Evolutionary conservation across 805 yeast genomes (phyloP).

Genomic region (Saccharomycopsis babjevae): DNA sequence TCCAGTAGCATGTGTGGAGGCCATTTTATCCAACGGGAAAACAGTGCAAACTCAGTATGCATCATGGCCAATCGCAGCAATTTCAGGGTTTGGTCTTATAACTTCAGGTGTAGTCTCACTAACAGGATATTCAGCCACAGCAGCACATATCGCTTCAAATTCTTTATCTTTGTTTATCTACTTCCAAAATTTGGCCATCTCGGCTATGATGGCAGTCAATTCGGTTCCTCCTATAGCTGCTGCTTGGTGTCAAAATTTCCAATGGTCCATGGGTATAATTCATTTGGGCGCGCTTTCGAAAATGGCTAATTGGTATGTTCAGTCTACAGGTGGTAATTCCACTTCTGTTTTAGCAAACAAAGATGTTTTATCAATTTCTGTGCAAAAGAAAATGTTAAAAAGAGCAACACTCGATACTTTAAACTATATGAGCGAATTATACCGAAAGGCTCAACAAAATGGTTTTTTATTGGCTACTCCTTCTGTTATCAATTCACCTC

Average conservation of each 20-base stretch:
- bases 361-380: conserved; percentile 66
- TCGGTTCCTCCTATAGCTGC: conserved; percentile 94
- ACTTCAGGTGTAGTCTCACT: conserved; percentile 83
- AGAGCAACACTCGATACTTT: conserved; percentile 28
- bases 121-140: conserved; percentile 82
- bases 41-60: conserved; percentile 90
- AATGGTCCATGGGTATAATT: conserved; percentile 93
- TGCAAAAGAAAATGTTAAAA: conserved; percentile 48
- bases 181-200: conserved; percentile 86
- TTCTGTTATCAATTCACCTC: background rate
- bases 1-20: conserved; percentile 86
- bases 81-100: conserved; percentile 78
- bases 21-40: conserved; percentile 74
- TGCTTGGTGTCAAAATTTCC: conserved; percentile 95
- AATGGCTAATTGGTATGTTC: conserved; percentile 89
- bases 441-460: conserved; percentile 10
- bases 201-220: conserved; percentile 91
- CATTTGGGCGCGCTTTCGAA: conserved; percentile 65
- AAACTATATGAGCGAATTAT: conserved; percentile 16
- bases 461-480: conserved; percentile 11
- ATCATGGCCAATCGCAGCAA: conserved; percentile 92
- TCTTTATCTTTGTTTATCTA: conserved; percentile 86
- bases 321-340: conserved; percentile 84
- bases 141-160: conserved; percentile 96
- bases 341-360: conserved; percentile 62